These are phyloP conservation scores for Protomyces gravidus DNA, from an alignment of 1,139 yeast genomes.

Conservation along the genomic window DNA sequence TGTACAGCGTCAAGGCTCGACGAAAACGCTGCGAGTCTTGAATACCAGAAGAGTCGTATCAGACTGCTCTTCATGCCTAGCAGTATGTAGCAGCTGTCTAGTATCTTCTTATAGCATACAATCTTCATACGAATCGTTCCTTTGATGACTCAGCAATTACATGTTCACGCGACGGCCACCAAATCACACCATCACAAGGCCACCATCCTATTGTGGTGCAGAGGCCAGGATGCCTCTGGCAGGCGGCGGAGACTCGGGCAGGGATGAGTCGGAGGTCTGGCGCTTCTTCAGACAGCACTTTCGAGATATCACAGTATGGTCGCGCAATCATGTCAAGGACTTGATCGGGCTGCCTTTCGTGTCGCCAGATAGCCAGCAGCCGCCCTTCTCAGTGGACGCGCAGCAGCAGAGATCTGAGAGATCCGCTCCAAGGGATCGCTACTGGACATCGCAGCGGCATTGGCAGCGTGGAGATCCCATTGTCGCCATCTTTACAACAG, in stretches of 20 bases:
- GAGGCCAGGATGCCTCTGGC: neutral
- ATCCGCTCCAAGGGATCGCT: neutral
- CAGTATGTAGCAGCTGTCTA: too few species aligned
- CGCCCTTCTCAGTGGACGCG: constrained; percentile 15
- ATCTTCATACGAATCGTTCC: too few species aligned
- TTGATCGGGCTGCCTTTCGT: constrained; percentile 21
- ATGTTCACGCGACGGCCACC: too few species aligned
- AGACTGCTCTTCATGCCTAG: too few species aligned
- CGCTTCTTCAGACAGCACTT: neutral
- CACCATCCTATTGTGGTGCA: too few species aligned
- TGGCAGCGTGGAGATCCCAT: constrained; percentile 26
- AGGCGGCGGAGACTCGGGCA: neutral
- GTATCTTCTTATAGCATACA: too few species aligned
- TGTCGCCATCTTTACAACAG: constrained; percentile 5
- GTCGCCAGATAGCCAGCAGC: constrained; percentile 1
- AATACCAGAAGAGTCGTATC: too few species aligned
- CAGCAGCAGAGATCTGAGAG: neutral
- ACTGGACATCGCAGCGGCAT: constrained; percentile 4
- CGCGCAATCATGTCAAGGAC: constrained; percentile 8
- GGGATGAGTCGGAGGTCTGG: neutral
- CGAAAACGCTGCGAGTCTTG: too few species aligned
- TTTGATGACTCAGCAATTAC: too few species aligned
- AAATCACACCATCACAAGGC: too few species aligned
- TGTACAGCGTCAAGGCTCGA: too few species aligned
- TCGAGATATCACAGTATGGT: neutral